Base-by-base conservation (phyloP, 2,329 filamentous ascomycete genomes). In the Phialocephala sp. region DNA sequence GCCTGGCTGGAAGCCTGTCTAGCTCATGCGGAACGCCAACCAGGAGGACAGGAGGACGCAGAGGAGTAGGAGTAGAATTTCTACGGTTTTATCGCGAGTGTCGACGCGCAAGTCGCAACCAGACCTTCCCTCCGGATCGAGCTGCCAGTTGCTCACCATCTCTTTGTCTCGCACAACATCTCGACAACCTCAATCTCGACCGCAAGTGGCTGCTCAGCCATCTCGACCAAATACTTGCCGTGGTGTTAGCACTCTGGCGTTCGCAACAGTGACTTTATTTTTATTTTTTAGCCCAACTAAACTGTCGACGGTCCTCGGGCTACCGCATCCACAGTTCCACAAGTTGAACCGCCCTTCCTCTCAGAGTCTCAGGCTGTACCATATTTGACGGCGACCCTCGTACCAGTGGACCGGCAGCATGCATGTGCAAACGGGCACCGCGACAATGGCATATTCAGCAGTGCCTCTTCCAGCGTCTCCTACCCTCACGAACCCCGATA, bases 401-500 rank as follows among this genome's bases (percentile, higher is more conserved):
- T 20, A 12, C 41, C 41, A 58, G 43, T 60, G 61, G 50, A 61
- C 69, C 70, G 71, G 68, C 47, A 71, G 60, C 64, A 73, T 74
- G 73, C 74, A 72, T 66, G 60, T 68, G 56, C 73, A 71, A 67
- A 72, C 67, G 39, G 67, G 64, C 24, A 63, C 69, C 50, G 67
- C 74, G 22, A 72, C 72, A 20, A 74, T 75, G 72, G 64, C 78
- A 52, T 83, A 85, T 71, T 78, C 81, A 20, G 76, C 62, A 18
- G 43, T 66, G 24, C 66, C 83, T 54, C 79, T 83, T 65, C 89
- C 91, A 69, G 88, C 87, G 14, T 96, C 92, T 66, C 94, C 94
- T 56, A 97, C 94, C 2, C 82, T 97, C 74, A 96, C 93, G 63
- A 96, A 97, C 78, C 93, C 93, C 60, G 94, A 97, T 77, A 94